Base-by-base conservation (phyloP, 345 rosid species). In the Populus pruinosa region DNA sequence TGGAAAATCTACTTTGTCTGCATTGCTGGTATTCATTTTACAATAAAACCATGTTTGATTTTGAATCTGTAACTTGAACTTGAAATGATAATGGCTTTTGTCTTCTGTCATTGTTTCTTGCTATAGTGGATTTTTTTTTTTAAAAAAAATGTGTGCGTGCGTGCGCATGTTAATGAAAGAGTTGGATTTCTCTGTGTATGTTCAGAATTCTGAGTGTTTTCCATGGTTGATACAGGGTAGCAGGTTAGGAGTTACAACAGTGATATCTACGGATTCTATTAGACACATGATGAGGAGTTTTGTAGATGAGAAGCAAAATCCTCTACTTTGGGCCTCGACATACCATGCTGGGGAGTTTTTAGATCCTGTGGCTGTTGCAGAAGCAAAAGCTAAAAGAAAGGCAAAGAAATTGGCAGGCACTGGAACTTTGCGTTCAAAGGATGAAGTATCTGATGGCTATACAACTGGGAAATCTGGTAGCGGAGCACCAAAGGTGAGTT, bases 221-320 rank as follows among this genome's bases (percentile, higher is more conserved):
- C 66, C 5, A 9, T 71, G 56, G 67, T 67, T 75, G 41, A 49
- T 81, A 76, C 87, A 90, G 91, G 91, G 93, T 25, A 87, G 93
- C 78, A 90, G 99, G 79, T 71, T 96, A 63, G 99, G 98, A 81
- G 85, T 96, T 36, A 96, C 99, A 36, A 96, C 98, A 9, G 99
- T 96, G 21, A 86, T 94, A 74, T 96, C 99, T 27, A 96, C 99
- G 0, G 99, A 96, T 71, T 96, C 99, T 20, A 92, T 94, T 71
- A 88, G 98, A 72, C 99, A 96, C 83, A 94, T 96, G 98, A 96
- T 96, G 99, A 89, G 98, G 84, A 93, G 99, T 80, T 96, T 93
- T 63, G 99, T 85, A 44, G 91, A 91, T 79, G 99, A 96, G 84
- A 91, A 91, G 77, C 85, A 94, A 72, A 90, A 94, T 78, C 99